Evolutionary conservation across 2,329 filamentous ascomycete genomes (phyloP), one percentile per base, ranked within the genome.

Genomic region (Myriosclerotinia duriaeana): DNA sequence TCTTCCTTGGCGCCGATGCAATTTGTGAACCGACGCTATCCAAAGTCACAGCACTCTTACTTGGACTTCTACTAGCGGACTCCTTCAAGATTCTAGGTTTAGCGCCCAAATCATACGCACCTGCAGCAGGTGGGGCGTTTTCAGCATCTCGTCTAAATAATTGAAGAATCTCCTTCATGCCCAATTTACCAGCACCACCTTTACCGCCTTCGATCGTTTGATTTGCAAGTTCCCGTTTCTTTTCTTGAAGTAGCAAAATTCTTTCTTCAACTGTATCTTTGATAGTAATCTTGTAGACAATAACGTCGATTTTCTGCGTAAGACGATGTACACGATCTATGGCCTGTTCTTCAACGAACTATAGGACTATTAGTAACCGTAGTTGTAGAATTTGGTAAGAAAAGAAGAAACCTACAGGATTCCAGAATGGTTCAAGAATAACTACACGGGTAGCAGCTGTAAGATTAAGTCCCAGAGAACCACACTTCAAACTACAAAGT

Each of bases 281-380:
- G 69, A 99, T 89, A 2, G 93, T 97, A 73, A 99, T 86, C 74
- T 95, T 96, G 82, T 97, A 99, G 70, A 99, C 92, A 66, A 94
- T 87, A 44, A 99, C 95, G 75, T 98, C 93, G 52, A 94, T 85
- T 1, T 92, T 97, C 79, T 99, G 95, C 52, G 96, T 98, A 64
- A 99, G 89, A n/a, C 95, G 92, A 77, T 99, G 95, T 36, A 99
- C 95, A 65, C 95, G 92, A 78, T 99, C 95, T 72, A 99, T 99
- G 59, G 95, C 95, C 82, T 99, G 95, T 78, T 99, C 95, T 81
- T 99, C 95, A 44, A 99, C 92, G 75, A 99, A 99, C 85, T 91
- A 72, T n/a, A 66, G 6, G 36, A 44, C 5, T n/a, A 62, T 71
- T 70, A 70, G 72, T 38, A 66, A 56, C 42, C 1, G 12, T 54